Conservation (phyloP, 2,329 filamentous ascomycete genomes). For the Fusarium sp. region DNA sequence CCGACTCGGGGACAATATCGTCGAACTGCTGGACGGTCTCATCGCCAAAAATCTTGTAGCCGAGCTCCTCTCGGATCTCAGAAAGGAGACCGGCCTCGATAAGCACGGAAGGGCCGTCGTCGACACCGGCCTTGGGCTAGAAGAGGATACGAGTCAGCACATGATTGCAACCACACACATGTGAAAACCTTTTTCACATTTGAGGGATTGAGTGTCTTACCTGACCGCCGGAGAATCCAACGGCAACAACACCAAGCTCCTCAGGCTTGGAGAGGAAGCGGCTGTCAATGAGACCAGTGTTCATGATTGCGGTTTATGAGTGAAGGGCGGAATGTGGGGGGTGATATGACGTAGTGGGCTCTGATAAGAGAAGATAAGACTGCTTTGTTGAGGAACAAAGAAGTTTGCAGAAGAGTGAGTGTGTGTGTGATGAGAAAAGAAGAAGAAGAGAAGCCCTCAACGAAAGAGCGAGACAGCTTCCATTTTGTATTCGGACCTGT, state of each 20-base stretch:
- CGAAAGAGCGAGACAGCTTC: conserved; percentile 12
- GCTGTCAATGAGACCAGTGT: conserved; percentile 64
- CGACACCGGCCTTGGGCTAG: conserved; percentile 87
- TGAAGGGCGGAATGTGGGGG: conserved; percentile 32
- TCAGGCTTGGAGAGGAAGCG: conserved; percentile 84
- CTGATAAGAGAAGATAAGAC: conserved; percentile 26
- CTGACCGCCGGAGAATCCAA: conserved; percentile 97
- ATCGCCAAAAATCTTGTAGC: conserved; percentile 89
- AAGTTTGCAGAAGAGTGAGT: neutral
- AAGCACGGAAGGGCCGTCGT: conserved; percentile 88
- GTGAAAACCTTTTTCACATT: conserved; percentile 4
- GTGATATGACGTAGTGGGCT: conserved; percentile 37
- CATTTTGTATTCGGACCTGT: conserved; percentile 38
- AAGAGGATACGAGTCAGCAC: conserved; percentile 49
- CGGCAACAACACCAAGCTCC: conserved; percentile 90
- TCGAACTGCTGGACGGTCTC: conserved; percentile 83
- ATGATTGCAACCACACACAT: neutral
- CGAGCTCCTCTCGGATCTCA: conserved; percentile 85
- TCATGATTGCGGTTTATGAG: conserved; percentile 51
- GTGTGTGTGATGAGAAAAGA: neutral
- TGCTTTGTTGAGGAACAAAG: neutral
- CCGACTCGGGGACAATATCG: conserved; percentile 75
- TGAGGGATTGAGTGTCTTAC: conserved; percentile 60
- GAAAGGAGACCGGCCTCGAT: conserved; percentile 88
- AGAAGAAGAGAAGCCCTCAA: neutral